Conservation (phyloP, 169 alveolate species). For the Perkinsus marinus region DNA sequence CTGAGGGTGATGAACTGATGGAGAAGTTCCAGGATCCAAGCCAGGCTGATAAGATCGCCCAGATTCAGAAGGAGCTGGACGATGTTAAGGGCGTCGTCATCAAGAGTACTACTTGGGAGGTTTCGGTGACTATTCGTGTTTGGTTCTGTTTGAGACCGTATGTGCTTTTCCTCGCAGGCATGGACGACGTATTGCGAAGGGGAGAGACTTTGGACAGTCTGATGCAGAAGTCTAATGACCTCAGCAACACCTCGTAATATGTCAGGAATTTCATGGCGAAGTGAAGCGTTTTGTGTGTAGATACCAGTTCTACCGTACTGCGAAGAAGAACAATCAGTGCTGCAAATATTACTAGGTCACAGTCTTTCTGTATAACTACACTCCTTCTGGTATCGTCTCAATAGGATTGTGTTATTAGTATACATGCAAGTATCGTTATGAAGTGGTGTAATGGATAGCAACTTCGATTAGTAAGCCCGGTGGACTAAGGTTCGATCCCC, state of each 20-base stretch:
- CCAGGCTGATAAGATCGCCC: slow-evolving; percentile 75
- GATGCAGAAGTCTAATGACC: slow-evolving; percentile 77
- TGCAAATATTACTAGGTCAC: slow-evolving; percentile 50
- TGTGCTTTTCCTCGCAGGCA: not conserved
- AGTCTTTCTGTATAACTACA: not conserved
- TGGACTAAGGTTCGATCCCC: too few relatives aligned
- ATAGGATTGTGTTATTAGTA: not conserved
- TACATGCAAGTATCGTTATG: not conserved
- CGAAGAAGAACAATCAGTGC: slow-evolving; percentile 76
- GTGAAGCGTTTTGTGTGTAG: slow-evolving; percentile 1
- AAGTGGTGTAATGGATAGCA: too few relatives aligned
- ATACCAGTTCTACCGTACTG: slow-evolving; percentile 68
- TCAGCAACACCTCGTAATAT: slow-evolving; percentile 50
- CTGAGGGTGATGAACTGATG: slow-evolving; percentile 57
- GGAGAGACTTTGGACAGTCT: slow-evolving; percentile 82
- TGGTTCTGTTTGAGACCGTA: not conserved
- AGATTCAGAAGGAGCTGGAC: slow-evolving; percentile 75
- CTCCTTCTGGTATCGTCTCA: not conserved
- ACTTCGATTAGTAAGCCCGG: too few relatives aligned
- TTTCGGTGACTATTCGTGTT: not conserved
- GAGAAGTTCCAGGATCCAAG: slow-evolving; percentile 74
- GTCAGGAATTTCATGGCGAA: slow-evolving; percentile 1
- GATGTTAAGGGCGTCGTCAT: slow-evolving; percentile 66
- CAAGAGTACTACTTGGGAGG: slow-evolving; percentile 24
- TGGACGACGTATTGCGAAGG: slow-evolving; percentile 71